Base-by-base conservation (phyloP, 2,329 filamentous ascomycete genomes). In the Neofusicoccum sp. region DNA sequence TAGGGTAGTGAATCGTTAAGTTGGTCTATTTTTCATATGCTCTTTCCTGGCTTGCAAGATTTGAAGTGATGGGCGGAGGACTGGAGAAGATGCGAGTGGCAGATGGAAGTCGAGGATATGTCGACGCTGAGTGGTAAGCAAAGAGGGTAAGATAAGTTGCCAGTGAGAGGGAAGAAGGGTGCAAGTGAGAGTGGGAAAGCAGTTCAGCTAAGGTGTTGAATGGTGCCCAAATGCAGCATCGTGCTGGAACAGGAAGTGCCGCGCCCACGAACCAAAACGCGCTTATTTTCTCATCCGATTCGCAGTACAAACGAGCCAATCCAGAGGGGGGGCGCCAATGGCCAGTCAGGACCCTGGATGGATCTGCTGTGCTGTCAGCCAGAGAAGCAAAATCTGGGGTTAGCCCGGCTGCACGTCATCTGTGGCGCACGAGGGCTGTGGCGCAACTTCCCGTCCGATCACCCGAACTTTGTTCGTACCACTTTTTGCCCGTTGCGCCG, bases 301-400 rank as follows among this genome's bases (percentile, higher is more conserved):
- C 14, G 29, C 29, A 33, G 29, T 3, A 3, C 29, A 56, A 56
- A 56, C 52, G 39, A 47, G 54, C 54, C 54, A 58, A 58, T 58
- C 36, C 54, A 39, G 16, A 12, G 34, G 4, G 28, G 14, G 36
- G 22, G 37, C 36, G 7, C n/a, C 52, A 56, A 56, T 45, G 52
- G 22, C 50, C 37, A 29, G 12, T 2, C 8, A 29, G 8, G 39
- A 41, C 49, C 48, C 52, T 44, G 52, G 29, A 54, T n/a, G 39
- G 39, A 11, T 16, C 14, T 56, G 54, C 31, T 44, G 8, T 29
- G 54, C 36, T 58, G 54, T 56, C 50, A 56, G n/a, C 16, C 37
- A 43, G 36, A 33, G 37, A 45, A 31, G 54, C 28, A 56, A 56
- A 44, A 56, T 56, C 52, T 34, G 52, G 54, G 54, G 54, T 58